phyloP scores from a whole-genome alignment of 1,284 basidiomycete species.

The Afroboletus lepidellus region DNA sequence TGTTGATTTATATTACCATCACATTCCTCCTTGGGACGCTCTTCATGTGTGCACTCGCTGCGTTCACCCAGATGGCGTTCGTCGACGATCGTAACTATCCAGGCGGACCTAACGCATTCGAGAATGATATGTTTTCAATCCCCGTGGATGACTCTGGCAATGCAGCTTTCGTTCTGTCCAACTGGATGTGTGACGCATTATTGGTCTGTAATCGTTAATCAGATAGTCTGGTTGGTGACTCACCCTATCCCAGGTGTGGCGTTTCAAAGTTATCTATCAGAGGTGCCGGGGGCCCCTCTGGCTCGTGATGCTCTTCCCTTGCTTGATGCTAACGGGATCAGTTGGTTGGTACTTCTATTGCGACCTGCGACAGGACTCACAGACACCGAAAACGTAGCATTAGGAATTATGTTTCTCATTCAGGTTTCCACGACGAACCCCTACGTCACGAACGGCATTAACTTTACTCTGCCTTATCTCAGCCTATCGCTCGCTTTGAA shows the following conservation, averaged over 20 bases:
- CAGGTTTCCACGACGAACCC: constrained; percentile 18
- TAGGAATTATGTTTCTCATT: constrained; percentile 11
- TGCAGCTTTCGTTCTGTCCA: constrained; percentile 18
- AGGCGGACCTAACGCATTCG: constrained; percentile 25
- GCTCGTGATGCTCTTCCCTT: constrained; percentile 20
- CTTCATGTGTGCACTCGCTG: constrained; percentile 15
- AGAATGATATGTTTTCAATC: constrained; percentile 15
- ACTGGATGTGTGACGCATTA: constrained; percentile 28
- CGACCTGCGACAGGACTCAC: neutral
- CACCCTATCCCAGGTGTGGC: constrained; percentile 27
- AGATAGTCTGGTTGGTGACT: neutral
- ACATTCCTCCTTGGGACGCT: constrained; percentile 29
- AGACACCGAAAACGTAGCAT: neutral
- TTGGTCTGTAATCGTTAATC: constrained; percentile 18
- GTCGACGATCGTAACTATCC: constrained; percentile 34
- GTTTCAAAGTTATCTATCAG: constrained; percentile 28
- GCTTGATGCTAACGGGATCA: constrained; percentile 13
- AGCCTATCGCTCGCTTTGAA: constrained; percentile 23
- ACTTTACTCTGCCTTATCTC: constrained; percentile 22
- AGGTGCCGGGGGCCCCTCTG: constrained; percentile 9
- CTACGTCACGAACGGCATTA: constrained; percentile 16
- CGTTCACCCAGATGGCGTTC: constrained; percentile 31
- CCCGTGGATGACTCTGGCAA: constrained; percentile 20
- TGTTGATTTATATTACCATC: constrained; percentile 20
- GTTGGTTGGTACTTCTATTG: constrained; percentile 10